Evolutionary conservation across 2,329 filamentous ascomycete genomes (phyloP).

Genomic region (Ophiognomonia clavigignenti-juglandacearum): DNA sequence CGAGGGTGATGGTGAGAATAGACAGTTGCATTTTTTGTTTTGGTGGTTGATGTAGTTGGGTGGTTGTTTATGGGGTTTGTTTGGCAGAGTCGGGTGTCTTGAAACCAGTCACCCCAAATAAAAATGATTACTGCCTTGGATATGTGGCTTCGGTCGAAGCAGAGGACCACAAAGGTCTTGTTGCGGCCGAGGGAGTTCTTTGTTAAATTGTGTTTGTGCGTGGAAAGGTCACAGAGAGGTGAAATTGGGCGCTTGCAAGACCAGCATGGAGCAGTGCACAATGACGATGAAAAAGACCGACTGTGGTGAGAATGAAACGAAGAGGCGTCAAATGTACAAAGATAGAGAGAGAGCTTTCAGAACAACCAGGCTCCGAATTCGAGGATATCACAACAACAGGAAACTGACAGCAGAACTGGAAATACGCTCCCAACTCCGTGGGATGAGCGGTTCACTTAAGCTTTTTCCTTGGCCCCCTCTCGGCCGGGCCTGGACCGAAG

Average conservation of each 20-base stretch:
- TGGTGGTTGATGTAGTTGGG: background rate
- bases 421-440: background rate
- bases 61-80: background rate
- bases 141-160: too few relatives aligned
- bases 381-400: background rate
- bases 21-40: background rate
- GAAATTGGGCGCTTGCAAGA: constrained; percentile 4
- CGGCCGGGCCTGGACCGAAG: background rate
- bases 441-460: background rate
- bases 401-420: background rate
- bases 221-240: background rate
- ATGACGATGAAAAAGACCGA: constrained; percentile 1
- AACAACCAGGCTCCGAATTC: constrained; percentile 1
- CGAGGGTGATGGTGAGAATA: background rate
- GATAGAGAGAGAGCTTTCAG: background rate
- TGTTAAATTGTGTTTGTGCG: too few relatives aligned
- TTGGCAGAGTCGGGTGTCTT: background rate
- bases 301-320: background rate
- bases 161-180: background rate
- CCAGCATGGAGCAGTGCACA: constrained; percentile 5
- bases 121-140: too few relatives aligned
- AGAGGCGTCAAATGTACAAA: background rate
- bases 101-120: too few relatives aligned
- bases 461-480: background rate
- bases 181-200: constrained; percentile 1